Evolutionary conservation across 129 eudicot species (phyloP).

Genomic region (Oenanthe sinensis): DNA sequence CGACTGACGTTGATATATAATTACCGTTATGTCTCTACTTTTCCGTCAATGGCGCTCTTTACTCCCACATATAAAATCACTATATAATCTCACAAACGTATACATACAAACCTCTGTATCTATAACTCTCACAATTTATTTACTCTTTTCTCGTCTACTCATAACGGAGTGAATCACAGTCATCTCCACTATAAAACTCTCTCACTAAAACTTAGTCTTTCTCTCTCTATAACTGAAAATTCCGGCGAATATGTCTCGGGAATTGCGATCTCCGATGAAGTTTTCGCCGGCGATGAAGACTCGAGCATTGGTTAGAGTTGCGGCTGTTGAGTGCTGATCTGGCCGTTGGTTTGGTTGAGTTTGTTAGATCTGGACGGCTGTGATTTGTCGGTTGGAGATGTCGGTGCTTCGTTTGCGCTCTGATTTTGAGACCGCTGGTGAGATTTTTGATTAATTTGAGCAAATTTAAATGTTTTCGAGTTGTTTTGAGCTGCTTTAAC

Average conservation of each 20-base stretch:
- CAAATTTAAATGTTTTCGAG: background rate
- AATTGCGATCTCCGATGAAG: background rate
- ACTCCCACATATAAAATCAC: background rate
- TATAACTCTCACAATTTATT: background rate
- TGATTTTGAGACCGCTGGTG: conserved; percentile 24
- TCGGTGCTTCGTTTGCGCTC: conserved; percentile 21
- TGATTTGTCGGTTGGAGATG: conserved; percentile 24
- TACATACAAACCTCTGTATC: background rate
- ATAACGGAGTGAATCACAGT: conserved; percentile 33
- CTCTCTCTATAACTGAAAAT: conserved; percentile 17
- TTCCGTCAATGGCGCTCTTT: conserved; percentile 42
- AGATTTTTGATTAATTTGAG: conserved; percentile 4
- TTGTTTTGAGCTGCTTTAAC: background rate
- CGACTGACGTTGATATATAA: conserved; percentile 32
- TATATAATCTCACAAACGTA: background rate
- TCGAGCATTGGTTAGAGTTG: conserved; percentile 12
- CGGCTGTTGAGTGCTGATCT: conserved; percentile 20
- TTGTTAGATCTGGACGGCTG: conserved; percentile 34
- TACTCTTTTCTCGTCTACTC: background rate
- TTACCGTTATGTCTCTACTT: conserved; percentile 31
- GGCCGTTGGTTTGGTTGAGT: conserved; percentile 16
- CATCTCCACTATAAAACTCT: conserved; percentile 22
- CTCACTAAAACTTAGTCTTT: background rate
- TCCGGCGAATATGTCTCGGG: conserved; percentile 2
- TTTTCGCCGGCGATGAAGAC: conserved; percentile 15